phyloP scores from a whole-genome alignment of 306 rosid genomes.

The Malus fusca region DNA sequence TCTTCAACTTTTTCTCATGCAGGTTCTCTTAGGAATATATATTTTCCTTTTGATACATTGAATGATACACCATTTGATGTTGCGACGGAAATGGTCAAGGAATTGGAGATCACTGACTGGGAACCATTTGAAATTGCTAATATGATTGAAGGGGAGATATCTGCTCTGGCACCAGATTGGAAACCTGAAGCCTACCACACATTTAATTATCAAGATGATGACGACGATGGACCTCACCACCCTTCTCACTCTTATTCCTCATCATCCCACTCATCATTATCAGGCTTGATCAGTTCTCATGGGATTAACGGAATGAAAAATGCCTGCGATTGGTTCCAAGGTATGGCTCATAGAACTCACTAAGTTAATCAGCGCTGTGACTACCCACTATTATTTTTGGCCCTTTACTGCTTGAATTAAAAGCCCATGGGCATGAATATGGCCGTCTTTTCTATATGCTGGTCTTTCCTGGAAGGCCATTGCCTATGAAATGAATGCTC shows the following conservation, averaged over 20 bases:
- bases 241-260: slow-evolving; percentile 45
- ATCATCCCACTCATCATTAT: slow-evolving; percentile 46
- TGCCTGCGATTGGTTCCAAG: slow-evolving; percentile 47
- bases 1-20: slow-evolving; percentile 21
- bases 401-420: not conserved
- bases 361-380: not conserved
- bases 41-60: slow-evolving; percentile 67
- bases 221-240: slow-evolving; percentile 30
- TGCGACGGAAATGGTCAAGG: slow-evolving; percentile 87
- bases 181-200: slow-evolving; percentile 32
- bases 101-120: slow-evolving; percentile 76
- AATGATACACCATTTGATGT: slow-evolving; percentile 73
- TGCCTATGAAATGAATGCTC: not conserved
- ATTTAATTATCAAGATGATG: slow-evolving; percentile 40
- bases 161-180: slow-evolving; percentile 51
- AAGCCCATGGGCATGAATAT: not conserved
- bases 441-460: not conserved
- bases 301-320: slow-evolving; percentile 31
- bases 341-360: slow-evolving; percentile 23
- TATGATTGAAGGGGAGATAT: slow-evolving; percentile 79
- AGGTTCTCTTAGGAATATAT: slow-evolving; percentile 70
- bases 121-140: slow-evolving; percentile 75
- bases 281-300: slow-evolving; percentile 28
- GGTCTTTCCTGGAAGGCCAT: not conserved
- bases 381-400: not conserved